Percentiles rank a stretch among this genome's conserved stretches.
Evolutionary conservation across 108 stramenopile species (phyloP).

Genomic region (Cyclotella cryptica): DNA sequence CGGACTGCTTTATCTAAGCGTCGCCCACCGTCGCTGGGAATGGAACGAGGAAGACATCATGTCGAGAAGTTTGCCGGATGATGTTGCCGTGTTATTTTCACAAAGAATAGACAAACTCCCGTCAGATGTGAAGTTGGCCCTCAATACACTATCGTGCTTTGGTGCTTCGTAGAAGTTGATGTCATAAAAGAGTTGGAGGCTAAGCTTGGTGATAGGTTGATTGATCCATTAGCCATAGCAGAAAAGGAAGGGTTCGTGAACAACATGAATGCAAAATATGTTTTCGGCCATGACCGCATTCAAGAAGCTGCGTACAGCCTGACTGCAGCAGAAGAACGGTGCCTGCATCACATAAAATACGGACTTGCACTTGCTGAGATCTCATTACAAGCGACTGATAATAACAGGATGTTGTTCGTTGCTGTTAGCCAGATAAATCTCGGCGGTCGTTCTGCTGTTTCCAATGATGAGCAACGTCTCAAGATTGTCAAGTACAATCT

Average conservation of each 20-base stretch:
- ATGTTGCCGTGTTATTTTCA: no score
- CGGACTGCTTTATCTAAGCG: no score
- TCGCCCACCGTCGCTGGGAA: no score
- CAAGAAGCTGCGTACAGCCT: constrained; percentile 34
- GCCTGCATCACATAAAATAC: constrained; percentile 9
- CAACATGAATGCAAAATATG: constrained; percentile 16
- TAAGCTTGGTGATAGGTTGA: no score
- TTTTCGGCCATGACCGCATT: constrained; percentile 23
- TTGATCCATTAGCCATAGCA: no score
- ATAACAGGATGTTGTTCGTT: not conserved
- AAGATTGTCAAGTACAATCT: constrained; percentile 12
- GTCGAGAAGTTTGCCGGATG: no score
- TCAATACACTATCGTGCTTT: no score
- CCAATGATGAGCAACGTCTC: not conserved
- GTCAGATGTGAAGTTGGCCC: no score
- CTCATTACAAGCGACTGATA: not conserved
- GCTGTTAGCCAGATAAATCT: constrained; percentile 25
- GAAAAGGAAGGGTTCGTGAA: constrained; percentile 12
- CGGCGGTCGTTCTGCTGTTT: constrained; percentile 1
- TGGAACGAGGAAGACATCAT: no score
- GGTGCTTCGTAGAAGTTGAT: no score
- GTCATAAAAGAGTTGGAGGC: no score
- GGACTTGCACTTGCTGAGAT: constrained; percentile 5
- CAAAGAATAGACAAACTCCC: no score
- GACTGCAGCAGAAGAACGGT: constrained; percentile 7